Base-by-base conservation (phyloP, 2,329 filamentous ascomycete genomes). In the Metarhizium rileyi region DNA sequence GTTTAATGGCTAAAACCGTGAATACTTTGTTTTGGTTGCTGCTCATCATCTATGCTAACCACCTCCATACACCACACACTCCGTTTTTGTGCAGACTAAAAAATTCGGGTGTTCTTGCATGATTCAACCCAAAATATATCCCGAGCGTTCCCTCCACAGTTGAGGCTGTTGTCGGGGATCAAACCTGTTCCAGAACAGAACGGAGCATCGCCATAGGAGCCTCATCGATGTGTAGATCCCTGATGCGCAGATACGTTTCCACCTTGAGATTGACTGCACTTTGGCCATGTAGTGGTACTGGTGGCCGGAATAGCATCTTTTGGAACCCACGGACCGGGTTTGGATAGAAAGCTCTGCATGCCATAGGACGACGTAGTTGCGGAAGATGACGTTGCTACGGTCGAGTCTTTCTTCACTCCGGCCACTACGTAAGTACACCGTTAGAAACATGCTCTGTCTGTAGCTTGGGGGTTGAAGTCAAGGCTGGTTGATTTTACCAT, bases 281-380 rank as follows among this genome's bases (percentile, higher is more conserved):
- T 42, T n/a, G 18, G 8, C 7, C 20, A 42, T 12, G 22, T 14
- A 25, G 22, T 7, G 38, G 20, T 22, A 23, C 14, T 26, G 28
- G 16, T 36, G 8, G 50, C 22, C 20, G 36, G 14, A 14, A 27
- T 46, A 20, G 44, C 47, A 20, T 42, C 36, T 36, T 44, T 44
- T 23, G 45, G 43, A 28, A 49, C 36, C 50, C 47, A 49, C 18
- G 50, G 47, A 9, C 50, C 50, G 16, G 38, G 12, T 7, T 52
- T 44, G 12, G 10, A 35, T 22, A 43, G 43, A 26, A 49, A 52
- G 20, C 50, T 33, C 35, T 52, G 46, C 16, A 49, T 46, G 3
- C 43, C 36, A 22, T 43, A 49, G 9, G 50, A 47, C 4, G 50
- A 47, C 4, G 16, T 23, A 23, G 43, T 30, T 22, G 38, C 27